Evolutionary conservation across 345 rosid species (phyloP).

Genomic region (Corchorus olitorius): DNA sequence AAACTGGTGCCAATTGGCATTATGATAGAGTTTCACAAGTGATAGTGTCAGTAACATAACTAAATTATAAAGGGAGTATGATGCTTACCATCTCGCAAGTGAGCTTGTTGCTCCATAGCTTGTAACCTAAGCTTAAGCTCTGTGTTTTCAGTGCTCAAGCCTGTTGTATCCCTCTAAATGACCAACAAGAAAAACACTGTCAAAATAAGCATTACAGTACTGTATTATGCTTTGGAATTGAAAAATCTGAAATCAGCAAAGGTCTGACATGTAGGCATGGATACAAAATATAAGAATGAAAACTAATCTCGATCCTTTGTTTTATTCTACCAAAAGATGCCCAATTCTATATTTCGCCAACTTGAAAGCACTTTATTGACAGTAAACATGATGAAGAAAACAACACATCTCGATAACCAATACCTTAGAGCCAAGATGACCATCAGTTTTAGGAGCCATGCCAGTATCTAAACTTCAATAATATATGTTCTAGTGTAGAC

Average conservation of each 20-base stretch:
- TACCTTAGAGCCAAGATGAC: not conserved
- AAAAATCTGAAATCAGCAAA: not conserved
- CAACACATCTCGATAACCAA: not conserved
- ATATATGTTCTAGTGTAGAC: not conserved
- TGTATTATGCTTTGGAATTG: not conserved
- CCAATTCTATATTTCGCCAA: not conserved
- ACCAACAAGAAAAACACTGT: not conserved
- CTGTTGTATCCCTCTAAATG: constrained; percentile 72
- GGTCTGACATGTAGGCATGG: not conserved
- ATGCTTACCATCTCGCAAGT: constrained; percentile 73
- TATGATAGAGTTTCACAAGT: not conserved
- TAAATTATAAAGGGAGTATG: not conserved
- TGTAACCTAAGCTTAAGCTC: constrained; percentile 78
- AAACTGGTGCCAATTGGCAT: not conserved
- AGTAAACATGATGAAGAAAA: too few species aligned
- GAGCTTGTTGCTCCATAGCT: constrained; percentile 84
- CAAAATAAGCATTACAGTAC: not conserved
- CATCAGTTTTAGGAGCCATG: not conserved
- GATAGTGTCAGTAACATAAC: not conserved
- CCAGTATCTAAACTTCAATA: not conserved
- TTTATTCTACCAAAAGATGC: not conserved
- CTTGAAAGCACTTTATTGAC: not conserved
- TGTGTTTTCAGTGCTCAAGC: constrained; percentile 64
- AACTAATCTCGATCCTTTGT: not conserved
- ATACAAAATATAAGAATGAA: not conserved